These are phyloP conservation scores for Macrotyloma uniflorum DNA, from an alignment of 306 rosid species.

Conservation along the genomic window DNA sequence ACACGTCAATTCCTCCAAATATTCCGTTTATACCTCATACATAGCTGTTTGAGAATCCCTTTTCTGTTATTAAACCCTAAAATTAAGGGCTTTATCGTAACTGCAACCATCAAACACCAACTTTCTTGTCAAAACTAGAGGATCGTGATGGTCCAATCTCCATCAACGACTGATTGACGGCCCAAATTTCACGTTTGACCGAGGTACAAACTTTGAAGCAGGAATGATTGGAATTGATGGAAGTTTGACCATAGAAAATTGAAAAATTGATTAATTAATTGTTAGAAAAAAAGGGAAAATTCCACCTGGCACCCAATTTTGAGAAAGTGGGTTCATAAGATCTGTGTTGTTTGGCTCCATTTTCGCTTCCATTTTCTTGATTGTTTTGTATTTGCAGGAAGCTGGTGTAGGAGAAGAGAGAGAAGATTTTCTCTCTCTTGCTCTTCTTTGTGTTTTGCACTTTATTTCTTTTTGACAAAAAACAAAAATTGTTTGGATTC, in stretches of 20 bases:
- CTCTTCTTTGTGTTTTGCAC: slow-evolving; percentile 29
- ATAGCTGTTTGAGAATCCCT: slow-evolving; percentile 11
- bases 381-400: slow-evolving; percentile 24
- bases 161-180: slow-evolving; percentile 16
- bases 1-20: slow-evolving; percentile 19
- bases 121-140: slow-evolving; percentile 22
- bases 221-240: slow-evolving; percentile 53
- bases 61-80: not conserved
- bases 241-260: slow-evolving; percentile 52
- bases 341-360: slow-evolving; percentile 18
- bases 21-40: slow-evolving; percentile 31
- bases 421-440: slow-evolving; percentile 4
- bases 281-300: slow-evolving; percentile 13
- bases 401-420: slow-evolving; percentile 45
- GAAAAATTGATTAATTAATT: not conserved
- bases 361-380: slow-evolving; percentile 30
- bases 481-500: not conserved
- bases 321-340: slow-evolving; percentile 30
- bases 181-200: slow-evolving; percentile 40
- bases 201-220: slow-evolving; percentile 48
- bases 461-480: slow-evolving; percentile 31
- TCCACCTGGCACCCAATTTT: slow-evolving; percentile 50
- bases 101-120: not conserved
- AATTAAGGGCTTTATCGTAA: slow-evolving; percentile 10
- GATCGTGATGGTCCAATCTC: slow-evolving; percentile 31